Evolutionary conservation across 208 protist species (phyloP).

Genomic region (Naegleria lovaniensis): DNA sequence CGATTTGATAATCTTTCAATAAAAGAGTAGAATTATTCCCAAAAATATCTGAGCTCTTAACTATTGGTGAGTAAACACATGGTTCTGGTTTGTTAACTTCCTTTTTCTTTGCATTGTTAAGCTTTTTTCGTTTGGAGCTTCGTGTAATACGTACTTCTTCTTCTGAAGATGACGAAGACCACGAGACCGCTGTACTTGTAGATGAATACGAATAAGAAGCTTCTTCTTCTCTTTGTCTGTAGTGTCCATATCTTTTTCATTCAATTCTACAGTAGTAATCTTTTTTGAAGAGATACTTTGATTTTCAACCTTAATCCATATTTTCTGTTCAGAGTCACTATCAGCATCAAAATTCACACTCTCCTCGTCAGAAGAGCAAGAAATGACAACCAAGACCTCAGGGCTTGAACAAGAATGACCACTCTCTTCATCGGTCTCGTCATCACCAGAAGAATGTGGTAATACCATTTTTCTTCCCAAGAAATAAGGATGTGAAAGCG

Average conservation of each 20-base stretch:
- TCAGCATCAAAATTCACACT: neutral
- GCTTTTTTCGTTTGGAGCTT: no score
- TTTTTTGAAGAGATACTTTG: neutral
- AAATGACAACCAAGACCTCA: neutral
- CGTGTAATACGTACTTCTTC: no score
- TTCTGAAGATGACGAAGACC: no score
- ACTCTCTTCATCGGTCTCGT: neutral
- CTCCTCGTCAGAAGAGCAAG: neutral
- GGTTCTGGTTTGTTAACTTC: neutral
- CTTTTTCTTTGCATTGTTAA: neutral
- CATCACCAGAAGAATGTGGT: neutral
- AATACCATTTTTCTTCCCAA: neutral
- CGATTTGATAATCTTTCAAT: neutral
- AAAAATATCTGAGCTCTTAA: neutral
- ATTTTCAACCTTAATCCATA: neutral
- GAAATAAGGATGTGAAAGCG: neutral
- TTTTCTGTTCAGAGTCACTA: neutral
- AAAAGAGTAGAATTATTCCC: neutral
- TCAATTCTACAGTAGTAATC: neutral
- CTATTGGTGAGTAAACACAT: neutral
- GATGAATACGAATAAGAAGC: no score
- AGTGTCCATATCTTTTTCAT: neutral
- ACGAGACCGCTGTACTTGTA: no score
- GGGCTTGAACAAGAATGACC: neutral
- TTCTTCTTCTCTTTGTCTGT: no score